phyloP scores from a whole-genome alignment of 106 monocot species.

The Dendrobium huoshanense region DNA sequence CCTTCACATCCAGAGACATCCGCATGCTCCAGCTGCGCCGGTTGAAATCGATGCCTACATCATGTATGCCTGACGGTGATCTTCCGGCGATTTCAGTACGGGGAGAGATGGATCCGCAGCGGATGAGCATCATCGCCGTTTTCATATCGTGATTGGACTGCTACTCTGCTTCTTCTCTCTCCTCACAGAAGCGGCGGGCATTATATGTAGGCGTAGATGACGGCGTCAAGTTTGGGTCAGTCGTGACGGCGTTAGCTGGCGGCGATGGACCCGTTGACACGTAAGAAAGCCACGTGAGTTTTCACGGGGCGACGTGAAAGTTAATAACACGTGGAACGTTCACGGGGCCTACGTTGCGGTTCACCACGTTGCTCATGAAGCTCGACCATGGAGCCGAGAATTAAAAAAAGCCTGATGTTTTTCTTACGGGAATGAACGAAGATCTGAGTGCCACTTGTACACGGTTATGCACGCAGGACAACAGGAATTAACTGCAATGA shows the following conservation, averaged over 20 bases:
- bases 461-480: no score
- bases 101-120: not conserved
- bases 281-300: not conserved
- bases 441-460: no score
- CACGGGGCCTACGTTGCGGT: no score
- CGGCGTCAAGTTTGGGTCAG: not conserved
- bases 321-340: no score
- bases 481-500: no score
- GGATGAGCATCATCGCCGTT: not conserved
- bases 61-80: not conserved
- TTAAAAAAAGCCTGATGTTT: no score
- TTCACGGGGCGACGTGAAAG: no score
- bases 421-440: no score
- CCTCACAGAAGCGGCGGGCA: not conserved
- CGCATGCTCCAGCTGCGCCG: not conserved
- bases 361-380: no score
- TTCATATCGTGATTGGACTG: not conserved
- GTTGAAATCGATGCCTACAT: not conserved
- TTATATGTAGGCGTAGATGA: conserved; percentile 1
- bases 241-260: not conserved
- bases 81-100: not conserved
- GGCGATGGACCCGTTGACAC: not conserved
- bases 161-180: not conserved
- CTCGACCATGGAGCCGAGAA: no score
- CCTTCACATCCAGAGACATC: not conserved